Percentiles rank a stretch among this genome's conserved stretches.
phyloP scores from a whole-genome alignment of 345 rosid genomes.

The Carallia brachiata region DNA sequence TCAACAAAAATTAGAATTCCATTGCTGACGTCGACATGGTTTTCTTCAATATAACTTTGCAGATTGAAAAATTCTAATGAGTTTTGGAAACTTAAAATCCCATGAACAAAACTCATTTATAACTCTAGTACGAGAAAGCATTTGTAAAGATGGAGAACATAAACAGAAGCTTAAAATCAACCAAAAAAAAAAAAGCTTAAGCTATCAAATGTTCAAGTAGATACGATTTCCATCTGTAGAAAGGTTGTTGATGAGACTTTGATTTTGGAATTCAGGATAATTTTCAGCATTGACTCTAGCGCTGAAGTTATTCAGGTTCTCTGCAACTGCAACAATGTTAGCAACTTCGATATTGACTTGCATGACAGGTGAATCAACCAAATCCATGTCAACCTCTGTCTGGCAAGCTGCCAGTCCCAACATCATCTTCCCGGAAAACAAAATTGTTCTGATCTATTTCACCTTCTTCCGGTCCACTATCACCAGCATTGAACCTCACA shows the following conservation, averaged over 20 bases:
- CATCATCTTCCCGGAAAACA: not conserved
- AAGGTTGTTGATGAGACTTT: constrained; percentile 20
- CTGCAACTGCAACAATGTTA: constrained; percentile 40
- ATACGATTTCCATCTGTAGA: constrained; percentile 54
- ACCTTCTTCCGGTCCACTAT: constrained; percentile 27
- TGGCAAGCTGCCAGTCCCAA: constrained; percentile 28
- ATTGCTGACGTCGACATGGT: too few species aligned
- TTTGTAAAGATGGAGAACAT: not conserved
- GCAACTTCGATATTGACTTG: constrained; percentile 38
- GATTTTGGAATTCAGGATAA: constrained; percentile 26
- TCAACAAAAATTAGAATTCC: constrained; percentile 15
- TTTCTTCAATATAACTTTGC: too few species aligned
- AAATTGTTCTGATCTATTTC: not conserved
- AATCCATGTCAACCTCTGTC: constrained; percentile 36
- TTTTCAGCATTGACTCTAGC: constrained; percentile 24
- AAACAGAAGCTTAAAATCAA: not conserved
- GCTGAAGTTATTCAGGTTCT: constrained; percentile 26
- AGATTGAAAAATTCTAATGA: too few species aligned
- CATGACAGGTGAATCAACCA: constrained; percentile 34
- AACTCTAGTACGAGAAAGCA: not conserved
- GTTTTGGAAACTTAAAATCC: not conserved
- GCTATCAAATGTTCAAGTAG: constrained; percentile 33
- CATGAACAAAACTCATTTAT: not conserved
- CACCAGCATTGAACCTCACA: constrained; percentile 35
- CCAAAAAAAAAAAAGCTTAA: constrained; percentile 5